Conservation (phyloP, 2,329 filamentous ascomycete species). For the Pleurostoma richardsiae region DNA sequence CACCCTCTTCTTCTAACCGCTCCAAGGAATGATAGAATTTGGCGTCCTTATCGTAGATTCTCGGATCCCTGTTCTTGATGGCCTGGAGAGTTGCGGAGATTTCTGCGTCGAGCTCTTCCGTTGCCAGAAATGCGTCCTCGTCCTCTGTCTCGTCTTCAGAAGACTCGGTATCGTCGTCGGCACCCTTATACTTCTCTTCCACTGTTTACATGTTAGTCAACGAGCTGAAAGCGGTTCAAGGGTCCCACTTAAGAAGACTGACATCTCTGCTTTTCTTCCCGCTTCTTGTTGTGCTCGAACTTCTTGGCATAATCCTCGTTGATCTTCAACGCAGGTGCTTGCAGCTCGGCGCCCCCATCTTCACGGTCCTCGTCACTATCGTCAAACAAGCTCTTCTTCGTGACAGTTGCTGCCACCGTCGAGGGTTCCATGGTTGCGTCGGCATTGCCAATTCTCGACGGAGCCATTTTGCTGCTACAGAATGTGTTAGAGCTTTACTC, state of each 20-base stretch:
- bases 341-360: constrained; percentile 28
- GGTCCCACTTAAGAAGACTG: constrained; percentile 19
- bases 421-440: not conserved
- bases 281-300: constrained; percentile 97
- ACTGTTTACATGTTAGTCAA: constrained; percentile 45
- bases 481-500: too few relatives aligned
- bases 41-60: constrained; percentile 75
- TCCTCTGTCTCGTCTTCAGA: constrained; percentile 79
- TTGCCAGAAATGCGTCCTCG: constrained; percentile 82
- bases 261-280: constrained; percentile 76
- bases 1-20: constrained; percentile 29
- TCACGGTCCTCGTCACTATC: constrained; percentile 35
- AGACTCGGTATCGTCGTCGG: constrained; percentile 57
- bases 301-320: constrained; percentile 85
- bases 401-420: constrained; percentile 19
- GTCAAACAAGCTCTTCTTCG: constrained; percentile 49
- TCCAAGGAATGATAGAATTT: constrained; percentile 72
- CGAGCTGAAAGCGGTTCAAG: not conserved
- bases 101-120: constrained; percentile 77
- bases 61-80: constrained; percentile 84
- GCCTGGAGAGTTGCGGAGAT: constrained; percentile 84
- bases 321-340: constrained; percentile 59
- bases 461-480: too few relatives aligned
- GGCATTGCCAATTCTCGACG: not conserved
- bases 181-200: constrained; percentile 74